These are phyloP conservation scores for Pseudocercospora macadamiae DNA, from an alignment of 2,329 filamentous ascomycete genomes.

Conservation along the genomic window DNA sequence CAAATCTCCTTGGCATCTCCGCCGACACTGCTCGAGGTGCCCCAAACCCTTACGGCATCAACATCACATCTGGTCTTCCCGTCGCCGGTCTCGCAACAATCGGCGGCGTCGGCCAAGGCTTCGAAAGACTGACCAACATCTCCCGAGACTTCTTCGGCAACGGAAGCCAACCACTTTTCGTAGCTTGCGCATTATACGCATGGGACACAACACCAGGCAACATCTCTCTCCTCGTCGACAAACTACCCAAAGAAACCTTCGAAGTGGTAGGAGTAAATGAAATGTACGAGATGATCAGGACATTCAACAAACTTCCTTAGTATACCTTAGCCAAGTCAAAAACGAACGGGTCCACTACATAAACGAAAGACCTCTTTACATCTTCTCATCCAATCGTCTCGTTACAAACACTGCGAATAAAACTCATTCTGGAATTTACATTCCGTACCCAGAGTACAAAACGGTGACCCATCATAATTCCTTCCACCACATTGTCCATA, in stretches of 20 bases:
- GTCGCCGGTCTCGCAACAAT: slow-evolving; percentile 2
- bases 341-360: background rate
- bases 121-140: background rate
- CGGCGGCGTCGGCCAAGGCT: background rate
- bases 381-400: background rate
- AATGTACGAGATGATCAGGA: slow-evolving; percentile 1
- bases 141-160: slow-evolving; percentile 3
- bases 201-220: slow-evolving; percentile 6
- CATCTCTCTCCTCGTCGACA: background rate
- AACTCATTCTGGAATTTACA: slow-evolving; percentile 4
- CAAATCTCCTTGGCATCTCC: slow-evolving; percentile 1
- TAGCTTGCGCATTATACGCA: slow-evolving; percentile 9
- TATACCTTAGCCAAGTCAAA: too few species aligned
- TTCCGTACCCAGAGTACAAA: background rate
- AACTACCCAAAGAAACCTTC: background rate
- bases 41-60: background rate
- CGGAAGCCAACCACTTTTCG: slow-evolving; percentile 2
- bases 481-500: slow-evolving; percentile 7
- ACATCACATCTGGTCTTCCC: background rate
- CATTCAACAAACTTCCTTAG: too few species aligned
- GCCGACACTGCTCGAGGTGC: background rate
- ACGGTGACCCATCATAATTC: background rate
- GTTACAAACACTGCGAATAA: slow-evolving; percentile 12
- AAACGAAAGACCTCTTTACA: background rate
- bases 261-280: slow-evolving; percentile 16